Conservation (phyloP, 148 eudicot species). For the Diospyros lotus region DNA sequence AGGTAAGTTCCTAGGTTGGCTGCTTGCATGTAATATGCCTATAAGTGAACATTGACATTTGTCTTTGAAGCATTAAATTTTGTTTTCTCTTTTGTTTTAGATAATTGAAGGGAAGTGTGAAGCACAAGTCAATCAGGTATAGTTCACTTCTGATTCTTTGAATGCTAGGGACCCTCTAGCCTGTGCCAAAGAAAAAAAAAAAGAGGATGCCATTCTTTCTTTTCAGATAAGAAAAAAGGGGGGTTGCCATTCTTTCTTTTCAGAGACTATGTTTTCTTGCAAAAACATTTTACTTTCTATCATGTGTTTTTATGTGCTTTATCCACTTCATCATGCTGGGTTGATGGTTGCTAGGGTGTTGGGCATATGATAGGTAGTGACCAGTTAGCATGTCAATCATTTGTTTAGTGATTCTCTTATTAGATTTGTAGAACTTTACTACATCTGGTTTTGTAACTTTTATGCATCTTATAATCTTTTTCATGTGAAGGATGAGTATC, state of each 20-base stretch:
- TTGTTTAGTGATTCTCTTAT: background rate
- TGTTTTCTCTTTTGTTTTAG: slow-evolving; percentile 34
- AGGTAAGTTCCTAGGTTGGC: slow-evolving; percentile 38
- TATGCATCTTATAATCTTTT: background rate
- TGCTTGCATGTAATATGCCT: background rate
- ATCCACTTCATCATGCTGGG: background rate
- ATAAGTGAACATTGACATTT: background rate
- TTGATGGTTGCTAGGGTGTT: background rate
- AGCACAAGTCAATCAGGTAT: slow-evolving; percentile 47
- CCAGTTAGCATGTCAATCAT: background rate
- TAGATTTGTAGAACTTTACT: background rate
- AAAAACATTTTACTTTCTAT: background rate
- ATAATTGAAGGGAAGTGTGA: slow-evolving; percentile 58
- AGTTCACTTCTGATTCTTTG: background rate
- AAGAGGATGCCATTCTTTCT: too few species aligned
- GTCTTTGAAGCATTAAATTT: background rate
- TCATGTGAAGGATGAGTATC: slow-evolving; percentile 52
- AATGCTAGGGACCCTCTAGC: too few species aligned
- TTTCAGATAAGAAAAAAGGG: too few species aligned
- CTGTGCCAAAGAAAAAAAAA: too few species aligned
- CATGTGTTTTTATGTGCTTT: background rate
- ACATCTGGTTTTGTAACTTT: background rate
- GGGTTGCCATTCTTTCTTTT: background rate
- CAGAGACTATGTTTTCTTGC: background rate
- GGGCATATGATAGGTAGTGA: background rate